A percentile compares a stretch with the other conserved stretches of the same genome.
Evolutionary conservation across 768 basidiomycete genomes (phyloP).

Genomic region (Boletus bicolor): DNA sequence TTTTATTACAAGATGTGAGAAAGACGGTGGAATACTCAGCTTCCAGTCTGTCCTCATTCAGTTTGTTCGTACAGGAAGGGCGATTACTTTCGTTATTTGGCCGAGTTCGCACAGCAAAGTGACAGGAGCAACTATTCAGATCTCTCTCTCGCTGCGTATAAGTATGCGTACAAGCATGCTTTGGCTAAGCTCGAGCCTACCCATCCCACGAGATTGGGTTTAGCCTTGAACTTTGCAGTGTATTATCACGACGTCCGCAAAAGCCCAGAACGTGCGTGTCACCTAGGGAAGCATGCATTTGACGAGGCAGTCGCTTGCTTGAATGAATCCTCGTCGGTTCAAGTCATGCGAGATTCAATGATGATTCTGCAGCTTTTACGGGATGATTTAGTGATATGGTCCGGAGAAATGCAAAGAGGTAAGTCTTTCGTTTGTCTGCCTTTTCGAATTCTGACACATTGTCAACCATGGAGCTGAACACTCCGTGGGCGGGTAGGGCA

Average conservation of each 20-base stretch:
- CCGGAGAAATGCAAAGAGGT: slow-evolving; percentile 62
- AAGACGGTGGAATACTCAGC: background rate
- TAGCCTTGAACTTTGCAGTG: slow-evolving; percentile 92
- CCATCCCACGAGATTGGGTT: slow-evolving; percentile 83
- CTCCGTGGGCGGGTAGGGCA: slow-evolving; percentile 14
- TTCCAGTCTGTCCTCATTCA: slow-evolving; percentile 8
- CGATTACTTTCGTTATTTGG: slow-evolving; percentile 89
- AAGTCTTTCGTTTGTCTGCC: slow-evolving; percentile 3
- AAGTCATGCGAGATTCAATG: slow-evolving; percentile 65
- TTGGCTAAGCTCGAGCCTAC: slow-evolving; percentile 67
- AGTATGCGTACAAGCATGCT: slow-evolving; percentile 82
- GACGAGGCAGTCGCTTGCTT: slow-evolving; percentile 82
- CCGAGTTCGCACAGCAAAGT: slow-evolving; percentile 75
- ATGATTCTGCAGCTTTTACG: slow-evolving; percentile 79
- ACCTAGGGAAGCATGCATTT: slow-evolving; percentile 88
- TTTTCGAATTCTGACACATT: slow-evolving; percentile 13
- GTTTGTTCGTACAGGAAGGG: slow-evolving; percentile 55
- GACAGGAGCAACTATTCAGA: slow-evolving; percentile 68
- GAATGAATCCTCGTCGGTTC: slow-evolving; percentile 39
- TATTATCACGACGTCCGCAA: slow-evolving; percentile 87
- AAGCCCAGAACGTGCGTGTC: slow-evolving; percentile 83
- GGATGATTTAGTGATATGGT: slow-evolving; percentile 87
- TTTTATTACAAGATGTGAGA: slow-evolving; percentile 88
- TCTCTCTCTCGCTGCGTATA: slow-evolving; percentile 80
- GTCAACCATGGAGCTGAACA: slow-evolving; percentile 23